phyloP scores from a whole-genome alignment of 441 rosid genomes.

The Adansonia gregorii region DNA sequence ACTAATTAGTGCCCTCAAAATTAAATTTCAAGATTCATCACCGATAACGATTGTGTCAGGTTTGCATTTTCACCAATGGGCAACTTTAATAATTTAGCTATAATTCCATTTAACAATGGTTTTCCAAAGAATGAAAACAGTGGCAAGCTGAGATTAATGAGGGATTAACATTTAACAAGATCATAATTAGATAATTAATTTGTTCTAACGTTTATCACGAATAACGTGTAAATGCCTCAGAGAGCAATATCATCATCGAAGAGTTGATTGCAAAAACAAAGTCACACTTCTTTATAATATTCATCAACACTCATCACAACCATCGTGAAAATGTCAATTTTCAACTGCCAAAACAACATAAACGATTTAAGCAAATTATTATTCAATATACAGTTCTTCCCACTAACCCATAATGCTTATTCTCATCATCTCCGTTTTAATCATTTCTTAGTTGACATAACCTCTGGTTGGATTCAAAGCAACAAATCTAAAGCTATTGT shows the following conservation, averaged over 20 bases:
- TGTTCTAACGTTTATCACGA: slow-evolving; percentile 1
- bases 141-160: too few species aligned
- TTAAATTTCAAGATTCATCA: too few species aligned
- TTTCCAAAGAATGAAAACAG: too few species aligned
- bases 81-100: too few species aligned
- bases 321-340: neutral
- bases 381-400: neutral
- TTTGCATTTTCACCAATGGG: neutral
- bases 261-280: too few species aligned
- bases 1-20: too few species aligned
- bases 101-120: too few species aligned
- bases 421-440: neutral
- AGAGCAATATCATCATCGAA: neutral
- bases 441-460: neutral
- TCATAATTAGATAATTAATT: neutral
- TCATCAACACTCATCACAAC: neutral
- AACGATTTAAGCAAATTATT: neutral
- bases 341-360: neutral
- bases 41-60: too few species aligned
- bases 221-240: slow-evolving; percentile 3
- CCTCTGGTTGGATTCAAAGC: neutral
- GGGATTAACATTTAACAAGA: too few species aligned
- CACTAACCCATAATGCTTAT: neutral
- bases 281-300: too few species aligned
- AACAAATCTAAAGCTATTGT: neutral